Evolutionary conservation across 2,329 filamentous ascomycete species (phyloP).

Genomic region (Apiospora aurea): DNA sequence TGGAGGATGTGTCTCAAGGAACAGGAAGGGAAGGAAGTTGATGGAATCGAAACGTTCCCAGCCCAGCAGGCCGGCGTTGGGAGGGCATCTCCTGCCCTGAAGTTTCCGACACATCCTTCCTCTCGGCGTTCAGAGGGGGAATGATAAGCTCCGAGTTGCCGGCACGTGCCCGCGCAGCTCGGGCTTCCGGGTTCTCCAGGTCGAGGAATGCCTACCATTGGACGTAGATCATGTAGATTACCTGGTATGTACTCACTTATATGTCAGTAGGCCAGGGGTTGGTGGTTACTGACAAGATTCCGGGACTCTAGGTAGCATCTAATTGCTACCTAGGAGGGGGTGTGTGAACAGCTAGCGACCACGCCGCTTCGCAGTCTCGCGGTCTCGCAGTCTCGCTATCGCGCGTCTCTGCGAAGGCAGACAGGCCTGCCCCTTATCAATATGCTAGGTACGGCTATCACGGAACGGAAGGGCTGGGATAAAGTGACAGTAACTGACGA

Average conservation of each 20-base stretch:
- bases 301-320: background rate
- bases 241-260: background rate
- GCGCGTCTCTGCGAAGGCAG: background rate
- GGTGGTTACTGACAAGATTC: constrained; percentile 1
- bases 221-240: background rate
- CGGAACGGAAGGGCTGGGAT: background rate
- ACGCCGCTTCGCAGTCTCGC: background rate
- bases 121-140: background rate
- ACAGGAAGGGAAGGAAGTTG: background rate
- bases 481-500: background rate
- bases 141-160: constrained; percentile 5
- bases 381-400: background rate
- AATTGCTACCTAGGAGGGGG: background rate
- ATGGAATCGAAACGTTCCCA: constrained; percentile 1
- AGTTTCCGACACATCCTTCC: background rate
- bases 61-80: background rate
- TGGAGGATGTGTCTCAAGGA: background rate
- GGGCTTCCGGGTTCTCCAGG: constrained; percentile 2
- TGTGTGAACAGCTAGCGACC: background rate
- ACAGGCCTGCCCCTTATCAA: background rate
- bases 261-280: background rate
- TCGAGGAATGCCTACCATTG: background rate
- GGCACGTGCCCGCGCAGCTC: constrained; percentile 17
- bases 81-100: background rate
- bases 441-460: constrained; percentile 4